Evolutionary conservation across 2,329 filamentous ascomycete genomes (phyloP), one percentile per base, ranked within the genome.

Genomic region (Calonectria honghensis): DNA sequence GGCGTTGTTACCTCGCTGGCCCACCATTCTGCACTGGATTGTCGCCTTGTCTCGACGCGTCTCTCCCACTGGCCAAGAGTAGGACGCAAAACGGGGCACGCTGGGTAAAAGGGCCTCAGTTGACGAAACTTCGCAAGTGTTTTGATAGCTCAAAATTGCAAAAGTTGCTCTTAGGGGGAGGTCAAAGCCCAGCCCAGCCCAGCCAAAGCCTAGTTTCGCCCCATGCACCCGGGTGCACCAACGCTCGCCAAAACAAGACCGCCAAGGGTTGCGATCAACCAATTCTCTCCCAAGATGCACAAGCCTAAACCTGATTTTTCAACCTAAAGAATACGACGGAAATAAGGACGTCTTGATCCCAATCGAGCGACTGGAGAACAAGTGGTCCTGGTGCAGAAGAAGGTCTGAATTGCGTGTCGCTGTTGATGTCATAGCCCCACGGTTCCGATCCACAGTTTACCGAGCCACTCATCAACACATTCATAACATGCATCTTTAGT

Each of bases 21-120:
- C 59, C 24, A 68, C 67, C 77, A 79, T 78, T 37, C 31, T 20
- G 48, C 29, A 18, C 4, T 51, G 32, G 14, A 48, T 27, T 35
- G 20, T 35, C 20, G 39, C 41, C 20, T 14, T 24, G 9, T 51
- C 63, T 20, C 18, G 29, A 48, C 54, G 54, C 32, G 54, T 27
- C 54, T 39, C 54, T 37, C 32, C 54, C n/a, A 27, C 20, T 16
- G 11, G 14, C 37, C 10, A 32, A 24, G 14, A 39, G n/a, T 13
- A n/a, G 41, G 41, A 11, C 32, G 24, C 5, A 10, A 4, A 4
- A 27, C 37, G 32, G 18, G 11, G 32, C 32, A 18, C 52, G 32
- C 20, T 39, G 32, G 7, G 20, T 39, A 4, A 16, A 16, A 27
- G 54, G 35, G 54, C 32, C 54, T 61, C 35, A 27, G 9, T 13